Percentiles rank a stretch among this genome's conserved stretches.
These are phyloP conservation scores for Xerocomellus chrysenteron DNA, from an alignment of 768 basidiomycete species.

Conservation along the genomic window DNA sequence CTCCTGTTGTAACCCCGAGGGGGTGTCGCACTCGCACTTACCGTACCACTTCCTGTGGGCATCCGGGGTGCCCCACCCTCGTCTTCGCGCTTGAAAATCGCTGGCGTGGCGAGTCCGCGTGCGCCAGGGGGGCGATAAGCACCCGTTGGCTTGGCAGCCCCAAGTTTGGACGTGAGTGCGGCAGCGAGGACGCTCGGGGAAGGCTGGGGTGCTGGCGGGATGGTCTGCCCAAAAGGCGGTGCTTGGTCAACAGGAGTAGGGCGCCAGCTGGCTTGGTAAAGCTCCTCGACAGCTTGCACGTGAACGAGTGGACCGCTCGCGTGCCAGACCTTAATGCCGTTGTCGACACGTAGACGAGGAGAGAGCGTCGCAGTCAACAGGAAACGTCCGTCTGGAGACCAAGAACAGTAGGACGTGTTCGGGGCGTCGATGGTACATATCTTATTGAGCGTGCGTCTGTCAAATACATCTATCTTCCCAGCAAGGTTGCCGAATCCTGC, in stretches of 20 bases:
- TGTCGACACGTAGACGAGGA: slow-evolving; percentile 93
- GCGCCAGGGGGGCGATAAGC: slow-evolving; percentile 95
- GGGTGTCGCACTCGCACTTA: slow-evolving; percentile 60
- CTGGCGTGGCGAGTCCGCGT: slow-evolving; percentile 82
- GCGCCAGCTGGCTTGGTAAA: slow-evolving; percentile 87
- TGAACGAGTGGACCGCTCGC: slow-evolving; percentile 87
- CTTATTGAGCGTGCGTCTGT: slow-evolving; percentile 82
- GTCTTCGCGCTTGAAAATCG: slow-evolving; percentile 89
- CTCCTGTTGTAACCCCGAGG: slow-evolving; percentile 62
- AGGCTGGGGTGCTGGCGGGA: slow-evolving; percentile 71
- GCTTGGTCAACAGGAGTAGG: slow-evolving; percentile 66
- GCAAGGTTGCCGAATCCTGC: slow-evolving; percentile 98
- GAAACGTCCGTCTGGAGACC: slow-evolving; percentile 92
- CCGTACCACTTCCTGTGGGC: slow-evolving; percentile 37
- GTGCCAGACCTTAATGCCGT: slow-evolving; percentile 96
- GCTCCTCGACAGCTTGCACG: slow-evolving; percentile 77
- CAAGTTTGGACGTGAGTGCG: slow-evolving; percentile 52
- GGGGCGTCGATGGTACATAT: slow-evolving; percentile 81
- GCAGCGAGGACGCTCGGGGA: slow-evolving; percentile 53
- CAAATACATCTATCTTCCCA: slow-evolving; percentile 90
- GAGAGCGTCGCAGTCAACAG: slow-evolving; percentile 95
- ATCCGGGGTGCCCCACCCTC: slow-evolving; percentile 67
- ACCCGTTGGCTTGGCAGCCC: slow-evolving; percentile 67
- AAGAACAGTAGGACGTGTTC: slow-evolving; percentile 92
- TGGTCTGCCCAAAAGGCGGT: slow-evolving; percentile 61